Base-by-base conservation (phyloP, 768 basidiomycete genomes). In the Thelephora ganbajun region DNA sequence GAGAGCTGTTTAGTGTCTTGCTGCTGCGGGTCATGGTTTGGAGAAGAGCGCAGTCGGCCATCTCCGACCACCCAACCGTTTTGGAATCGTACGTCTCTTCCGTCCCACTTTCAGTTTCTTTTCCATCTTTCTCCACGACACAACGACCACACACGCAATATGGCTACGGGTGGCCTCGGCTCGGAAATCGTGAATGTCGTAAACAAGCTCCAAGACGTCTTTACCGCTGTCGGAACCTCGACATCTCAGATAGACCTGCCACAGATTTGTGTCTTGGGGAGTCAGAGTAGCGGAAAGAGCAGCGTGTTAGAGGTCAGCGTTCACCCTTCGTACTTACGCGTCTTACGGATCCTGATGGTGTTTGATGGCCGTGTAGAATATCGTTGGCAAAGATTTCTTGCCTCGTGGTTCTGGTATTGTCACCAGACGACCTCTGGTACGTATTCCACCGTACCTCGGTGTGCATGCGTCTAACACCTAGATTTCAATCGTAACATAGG, bases 371-470 rank as follows among this genome's bases (percentile, higher is more conserved):
- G 42, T 50, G 7, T 45, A 94, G 91, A 96, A 98, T 68, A 92
- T 97, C 55, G 93, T 97, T 48, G 96, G 96, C 50, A 79, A 94
- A 55, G 96, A 99, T 66, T 99, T 99, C 73, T 63, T 99, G 61
- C 96, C 96, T 66, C 87, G 96, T 73, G 96, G 96, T 63, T 88
- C 92, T 48, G 94, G 94, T 66, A 99, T 99, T 59, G 94, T 99
- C 65, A 98, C 94, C 45, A 79, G 94, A 60, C 79, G 96, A 62
- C 96, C 96, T 48, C 69, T 99, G 66, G 93, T 94, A 63, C 57
- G 80, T 35, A 49, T 23, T 33, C 43, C 9, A 11, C n/a, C 12
- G 45, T 20, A 16, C 19, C 48, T 19, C 22, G 2, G 44, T 12
- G 33, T 33, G 11, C n/a, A 16, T 9, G 9, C 19, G 9, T 19